These are phyloP conservation scores for Polyporus arcularius DNA, from an alignment of 768 basidiomycete genomes.

Conservation along the genomic window DNA sequence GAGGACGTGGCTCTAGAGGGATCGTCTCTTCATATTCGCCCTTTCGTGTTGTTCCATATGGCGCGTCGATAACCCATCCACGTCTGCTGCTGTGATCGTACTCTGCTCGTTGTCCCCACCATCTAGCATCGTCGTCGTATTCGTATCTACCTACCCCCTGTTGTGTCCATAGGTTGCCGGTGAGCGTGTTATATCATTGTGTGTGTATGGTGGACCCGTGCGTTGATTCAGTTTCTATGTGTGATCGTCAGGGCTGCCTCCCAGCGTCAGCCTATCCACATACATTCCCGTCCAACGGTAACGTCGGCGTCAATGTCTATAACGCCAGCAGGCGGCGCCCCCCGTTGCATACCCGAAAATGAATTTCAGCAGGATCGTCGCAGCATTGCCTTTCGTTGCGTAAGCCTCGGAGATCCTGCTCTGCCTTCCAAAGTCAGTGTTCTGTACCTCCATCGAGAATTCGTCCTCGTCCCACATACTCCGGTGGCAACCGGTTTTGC, in stretches of 20 bases:
- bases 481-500: too few relatives aligned
- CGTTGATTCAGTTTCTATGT: neutral
- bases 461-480: too few relatives aligned
- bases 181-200: conserved; percentile 13
- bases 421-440: neutral
- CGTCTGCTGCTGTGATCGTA: conserved; percentile 18
- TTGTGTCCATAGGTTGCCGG: conserved; percentile 19
- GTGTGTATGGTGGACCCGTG: neutral
- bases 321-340: neutral
- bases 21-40: neutral
- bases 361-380: neutral
- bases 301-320: neutral
- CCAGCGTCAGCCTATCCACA: neutral
- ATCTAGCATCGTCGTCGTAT: conserved; percentile 23
- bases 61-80: neutral
- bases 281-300: too few relatives aligned
- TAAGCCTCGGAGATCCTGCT: neutral
- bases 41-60: neutral
- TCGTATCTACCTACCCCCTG: conserved; percentile 6
- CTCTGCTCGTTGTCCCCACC: conserved; percentile 15
- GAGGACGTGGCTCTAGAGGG: neutral
- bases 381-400: neutral
- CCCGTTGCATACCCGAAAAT: too few relatives aligned
- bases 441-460: too few relatives aligned
- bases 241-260: neutral